Evolutionary conservation across 2,329 filamentous ascomycete species (phyloP), one percentile per base, ranked within the genome.

Genomic region (Xylariaceae sp.): DNA sequence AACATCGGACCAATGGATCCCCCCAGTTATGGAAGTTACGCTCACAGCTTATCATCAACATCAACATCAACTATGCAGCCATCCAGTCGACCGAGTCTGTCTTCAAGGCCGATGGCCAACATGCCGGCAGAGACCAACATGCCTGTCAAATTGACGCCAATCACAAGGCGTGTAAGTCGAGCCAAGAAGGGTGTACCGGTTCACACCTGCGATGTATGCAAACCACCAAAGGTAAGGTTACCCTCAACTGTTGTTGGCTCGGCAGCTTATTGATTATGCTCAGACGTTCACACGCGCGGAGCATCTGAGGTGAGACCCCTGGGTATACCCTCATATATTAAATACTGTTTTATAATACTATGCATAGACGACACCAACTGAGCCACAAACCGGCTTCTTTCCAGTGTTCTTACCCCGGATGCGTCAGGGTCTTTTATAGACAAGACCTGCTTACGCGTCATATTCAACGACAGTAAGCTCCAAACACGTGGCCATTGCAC

Each of bases 261-360:
- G 34, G 32, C 36, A 36, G 57, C 18, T 54, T 46, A 55, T 63
- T 68, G 26, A 69, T 54, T 41, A 37, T 39, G 45, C 54, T 13
- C 48, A 84, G 81, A 84, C 79, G 1, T 85, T 85, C 57, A 84
- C 81, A 12, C 73, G 82, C 63, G 82, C 81, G 29, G 81, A 85
- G 63, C 82, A 85, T 68, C 68, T 85, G 40, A 80, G 80, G 81
- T 84, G 60, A 67, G 66, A 45, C 21, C 15, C 40, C 21, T 32
- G 29, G 29, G 7, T n/a, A 36, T 37, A 46, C 10, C 12, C 19
- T 40, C 26, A 21, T 39, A 16, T 18, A 43, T 29, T 5, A 29
- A 34, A 21, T 21, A 13, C n/a, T 16, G n/a, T 54, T 49, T 56
- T 68, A 71, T 61, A 70, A 63, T 55, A 39, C 32, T 45, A 18